Evolutionary conservation across 345 rosid genomes (phyloP).

Genomic region (Pugionium cornutum): DNA sequence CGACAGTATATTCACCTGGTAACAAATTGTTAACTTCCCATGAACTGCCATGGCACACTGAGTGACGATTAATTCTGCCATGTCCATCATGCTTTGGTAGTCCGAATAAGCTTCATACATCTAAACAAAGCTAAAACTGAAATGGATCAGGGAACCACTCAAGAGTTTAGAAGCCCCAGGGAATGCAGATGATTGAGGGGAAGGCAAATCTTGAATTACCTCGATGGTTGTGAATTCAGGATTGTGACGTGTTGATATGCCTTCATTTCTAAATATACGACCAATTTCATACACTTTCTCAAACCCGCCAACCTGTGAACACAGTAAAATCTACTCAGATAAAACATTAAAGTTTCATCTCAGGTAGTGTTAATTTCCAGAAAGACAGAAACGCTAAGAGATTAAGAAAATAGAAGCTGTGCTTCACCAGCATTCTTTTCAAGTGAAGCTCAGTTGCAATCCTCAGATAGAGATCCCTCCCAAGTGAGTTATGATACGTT

Average conservation of each 20-base stretch:
- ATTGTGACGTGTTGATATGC: slow-evolving; percentile 95
- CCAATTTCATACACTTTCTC: slow-evolving; percentile 98
- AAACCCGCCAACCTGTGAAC: slow-evolving; percentile 88
- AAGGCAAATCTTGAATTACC: slow-evolving; percentile 50
- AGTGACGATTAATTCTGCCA: slow-evolving; percentile 87
- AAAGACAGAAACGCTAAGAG: slow-evolving; percentile 17
- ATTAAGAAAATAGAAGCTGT: not conserved
- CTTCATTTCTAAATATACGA: slow-evolving; percentile 95
- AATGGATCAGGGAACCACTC: slow-evolving; percentile 18
- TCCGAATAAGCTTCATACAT: slow-evolving; percentile 97
- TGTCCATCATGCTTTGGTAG: slow-evolving; percentile 88
- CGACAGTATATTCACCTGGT: slow-evolving; percentile 58
- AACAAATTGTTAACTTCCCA: slow-evolving; percentile 71
- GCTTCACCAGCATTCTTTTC: slow-evolving; percentile 89
- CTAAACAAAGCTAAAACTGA: slow-evolving; percentile 45
- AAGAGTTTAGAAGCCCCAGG: slow-evolving; percentile 24
- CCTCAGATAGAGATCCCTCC: slow-evolving; percentile 86
- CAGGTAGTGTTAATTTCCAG: not conserved
- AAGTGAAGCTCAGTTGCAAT: slow-evolving; percentile 98
- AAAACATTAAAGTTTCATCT: not conserved
- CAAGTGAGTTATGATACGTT: slow-evolving; percentile 89
- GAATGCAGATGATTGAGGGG: slow-evolving; percentile 9
- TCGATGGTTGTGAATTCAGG: slow-evolving; percentile 98
- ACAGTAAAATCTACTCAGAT: slow-evolving; percentile 21
- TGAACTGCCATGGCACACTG: slow-evolving; percentile 76